Percentiles rank a stretch among this genome's conserved stretches.
These are phyloP conservation scores for Nannochloropsis gaditana DNA, from an alignment of 108 stramenopile species.

Conservation along the genomic window DNA sequence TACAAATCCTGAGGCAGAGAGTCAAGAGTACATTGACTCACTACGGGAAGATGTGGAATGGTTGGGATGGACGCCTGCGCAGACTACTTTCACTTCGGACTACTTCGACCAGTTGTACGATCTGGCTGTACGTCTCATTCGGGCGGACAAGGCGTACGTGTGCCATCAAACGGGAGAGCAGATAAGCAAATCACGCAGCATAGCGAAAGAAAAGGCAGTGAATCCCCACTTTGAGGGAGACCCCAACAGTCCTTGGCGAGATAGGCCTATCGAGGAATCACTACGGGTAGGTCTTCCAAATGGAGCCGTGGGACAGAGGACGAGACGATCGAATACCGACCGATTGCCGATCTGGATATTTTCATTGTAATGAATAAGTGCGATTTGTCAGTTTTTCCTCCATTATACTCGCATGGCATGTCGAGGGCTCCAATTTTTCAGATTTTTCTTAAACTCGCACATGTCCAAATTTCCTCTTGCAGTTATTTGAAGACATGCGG, in stretches of 20 bases:
- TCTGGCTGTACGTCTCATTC: conserved; percentile 78
- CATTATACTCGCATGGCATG: background rate
- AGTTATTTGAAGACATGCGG: conserved; percentile 83
- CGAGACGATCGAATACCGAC: background rate
- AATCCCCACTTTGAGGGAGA: conserved; percentile 56
- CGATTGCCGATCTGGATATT: conserved; percentile 8
- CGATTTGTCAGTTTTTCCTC: background rate
- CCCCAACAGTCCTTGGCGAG: conserved; percentile 66
- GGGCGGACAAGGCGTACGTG: conserved; percentile 86
- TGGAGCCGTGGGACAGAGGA: conserved; percentile 9
- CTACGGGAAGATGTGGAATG: conserved; percentile 61
- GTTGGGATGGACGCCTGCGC: conserved; percentile 88
- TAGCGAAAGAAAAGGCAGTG: conserved; percentile 65
- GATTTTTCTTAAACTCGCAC: background rate
- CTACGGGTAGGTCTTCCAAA: background rate
- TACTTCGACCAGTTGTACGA: conserved; percentile 81
- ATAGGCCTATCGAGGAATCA: conserved; percentile 78
- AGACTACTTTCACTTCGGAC: conserved; percentile 87
- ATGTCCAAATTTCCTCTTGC: conserved; percentile 32
- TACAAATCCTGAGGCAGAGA: conserved; percentile 98
- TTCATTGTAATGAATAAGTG: background rate
- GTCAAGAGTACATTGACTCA: conserved; percentile 85
- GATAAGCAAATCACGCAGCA: conserved; percentile 81
- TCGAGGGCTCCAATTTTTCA: background rate
- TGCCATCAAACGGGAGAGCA: conserved; percentile 93